Evolutionary conservation across 75 land plant genomes (phyloP).

Genomic region (Cupressus sempervirens): DNA sequence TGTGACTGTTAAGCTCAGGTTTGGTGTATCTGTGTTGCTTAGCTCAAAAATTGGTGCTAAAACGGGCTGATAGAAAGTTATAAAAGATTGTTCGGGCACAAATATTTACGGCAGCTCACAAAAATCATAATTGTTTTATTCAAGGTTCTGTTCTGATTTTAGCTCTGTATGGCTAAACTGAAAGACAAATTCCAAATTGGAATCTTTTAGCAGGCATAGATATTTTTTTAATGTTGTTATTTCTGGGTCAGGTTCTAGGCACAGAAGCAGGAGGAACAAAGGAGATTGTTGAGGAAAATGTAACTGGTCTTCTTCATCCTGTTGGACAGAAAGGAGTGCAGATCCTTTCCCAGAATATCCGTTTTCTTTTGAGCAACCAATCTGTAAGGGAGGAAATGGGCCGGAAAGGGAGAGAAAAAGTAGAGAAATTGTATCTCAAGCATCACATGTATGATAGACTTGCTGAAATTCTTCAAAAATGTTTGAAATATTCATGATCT

Average conservation of each 20-base stretch:
- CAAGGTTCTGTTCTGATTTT: not conserved
- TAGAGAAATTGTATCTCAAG: conserved; percentile 62
- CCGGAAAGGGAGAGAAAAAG: conserved; percentile 57
- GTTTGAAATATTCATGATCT: conserved; percentile 48
- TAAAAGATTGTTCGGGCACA: not conserved
- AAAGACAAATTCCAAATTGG: not conserved
- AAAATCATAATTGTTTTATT: not conserved
- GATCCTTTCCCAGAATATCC: conserved; percentile 63
- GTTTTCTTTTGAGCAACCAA: conserved; percentile 45
- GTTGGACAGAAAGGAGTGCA: conserved; percentile 57
- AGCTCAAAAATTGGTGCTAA: not conserved
- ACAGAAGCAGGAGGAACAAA: conserved; percentile 92
- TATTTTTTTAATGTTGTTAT: not conserved
- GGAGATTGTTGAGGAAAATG: conserved; percentile 74
- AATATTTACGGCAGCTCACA: not conserved
- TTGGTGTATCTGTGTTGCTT: not conserved
- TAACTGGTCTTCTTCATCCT: conserved; percentile 88
- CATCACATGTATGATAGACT: conserved; percentile 69
- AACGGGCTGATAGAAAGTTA: not conserved
- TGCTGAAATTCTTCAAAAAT: conserved; percentile 41
- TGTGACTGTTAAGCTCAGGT: not conserved
- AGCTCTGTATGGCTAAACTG: not conserved
- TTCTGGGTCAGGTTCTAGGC: conserved; percentile 67
- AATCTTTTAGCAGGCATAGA: not conserved
- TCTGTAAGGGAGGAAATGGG: conserved; percentile 67